Percentiles rank a stretch among this genome's conserved stretches.
Evolutionary conservation across 768 basidiomycete genomes (phyloP).

Genomic region (Amanita rimosa): DNA sequence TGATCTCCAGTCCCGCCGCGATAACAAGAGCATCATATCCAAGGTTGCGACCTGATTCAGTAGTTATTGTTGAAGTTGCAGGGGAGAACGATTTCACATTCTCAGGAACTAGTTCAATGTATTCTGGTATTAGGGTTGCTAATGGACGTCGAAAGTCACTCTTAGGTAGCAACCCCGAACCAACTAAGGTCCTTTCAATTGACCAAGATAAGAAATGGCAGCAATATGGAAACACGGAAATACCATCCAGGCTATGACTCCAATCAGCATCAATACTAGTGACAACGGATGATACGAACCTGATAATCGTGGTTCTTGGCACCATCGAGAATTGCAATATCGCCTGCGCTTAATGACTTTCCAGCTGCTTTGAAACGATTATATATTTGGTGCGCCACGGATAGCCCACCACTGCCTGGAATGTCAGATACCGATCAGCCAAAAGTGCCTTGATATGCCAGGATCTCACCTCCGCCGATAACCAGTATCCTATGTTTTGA

Average conservation of each 20-base stretch:
- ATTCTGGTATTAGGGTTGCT: constrained; percentile 57
- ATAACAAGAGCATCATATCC: constrained; percentile 84
- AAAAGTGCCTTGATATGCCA: constrained; percentile 14
- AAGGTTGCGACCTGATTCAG: constrained; percentile 55
- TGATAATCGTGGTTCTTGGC: constrained; percentile 81
- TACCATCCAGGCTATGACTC: constrained; percentile 76
- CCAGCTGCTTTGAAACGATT: constrained; percentile 65
- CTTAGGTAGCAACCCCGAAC: constrained; percentile 74
- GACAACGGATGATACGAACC: constrained; percentile 23
- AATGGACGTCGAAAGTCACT: constrained; percentile 56
- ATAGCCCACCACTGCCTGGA: constrained; percentile 70
- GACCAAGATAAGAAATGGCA: constrained; percentile 3
- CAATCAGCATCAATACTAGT: constrained; percentile 6
- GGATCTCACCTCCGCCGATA: constrained; percentile 62
- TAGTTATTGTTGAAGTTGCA: constrained; percentile 58
- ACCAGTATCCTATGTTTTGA: constrained; percentile 76
- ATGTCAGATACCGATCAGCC: constrained; percentile 2
- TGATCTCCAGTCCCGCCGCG: constrained; percentile 80
- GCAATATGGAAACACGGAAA: constrained; percentile 8
- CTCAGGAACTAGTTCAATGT: constrained; percentile 62
- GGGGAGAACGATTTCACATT: constrained; percentile 71
- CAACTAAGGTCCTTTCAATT: constrained; percentile 72
- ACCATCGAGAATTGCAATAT: constrained; percentile 80
- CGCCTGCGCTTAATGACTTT: constrained; percentile 54
- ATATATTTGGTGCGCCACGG: constrained; percentile 82